These are phyloP conservation scores for Suillus ampliporus DNA, from an alignment of 768 basidiomycete species.

Conservation along the genomic window DNA sequence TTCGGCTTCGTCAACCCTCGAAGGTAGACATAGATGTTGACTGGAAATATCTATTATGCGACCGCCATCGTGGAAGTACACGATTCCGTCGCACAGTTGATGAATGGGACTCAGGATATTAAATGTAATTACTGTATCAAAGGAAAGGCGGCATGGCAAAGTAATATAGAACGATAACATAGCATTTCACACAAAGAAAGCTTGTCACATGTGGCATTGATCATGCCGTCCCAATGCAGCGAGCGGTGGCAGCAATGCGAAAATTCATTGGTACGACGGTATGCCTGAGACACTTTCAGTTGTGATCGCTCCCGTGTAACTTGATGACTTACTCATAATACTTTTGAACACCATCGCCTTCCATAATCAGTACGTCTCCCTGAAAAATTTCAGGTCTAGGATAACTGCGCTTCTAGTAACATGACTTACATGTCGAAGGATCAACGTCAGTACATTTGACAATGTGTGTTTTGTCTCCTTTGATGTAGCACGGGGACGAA, in stretches of 20 bases:
- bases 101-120: neutral
- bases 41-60: neutral
- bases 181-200: conserved; percentile 1
- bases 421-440: conserved; percentile 66
- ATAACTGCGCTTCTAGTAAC: conserved; percentile 3
- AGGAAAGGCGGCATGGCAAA: neutral
- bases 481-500: conserved; percentile 55
- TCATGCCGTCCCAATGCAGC: conserved; percentile 54
- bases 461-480: conserved; percentile 34
- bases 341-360: conserved; percentile 68
- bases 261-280: conserved; percentile 77
- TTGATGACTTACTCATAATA: conserved; percentile 65
- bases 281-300: conserved; percentile 53
- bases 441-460: conserved; percentile 54
- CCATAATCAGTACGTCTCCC: conserved; percentile 84
- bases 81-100: neutral
- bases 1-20: neutral
- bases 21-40: neutral
- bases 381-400: conserved; percentile 33
- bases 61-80: neutral
- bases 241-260: conserved; percentile 81
- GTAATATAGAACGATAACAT: neutral
- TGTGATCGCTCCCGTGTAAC: conserved; percentile 11
- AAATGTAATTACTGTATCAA: neutral
- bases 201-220: neutral